Evolutionary conservation across 2,329 filamentous ascomycete species (phyloP).

Genomic region (Phialophora verrucosa): DNA sequence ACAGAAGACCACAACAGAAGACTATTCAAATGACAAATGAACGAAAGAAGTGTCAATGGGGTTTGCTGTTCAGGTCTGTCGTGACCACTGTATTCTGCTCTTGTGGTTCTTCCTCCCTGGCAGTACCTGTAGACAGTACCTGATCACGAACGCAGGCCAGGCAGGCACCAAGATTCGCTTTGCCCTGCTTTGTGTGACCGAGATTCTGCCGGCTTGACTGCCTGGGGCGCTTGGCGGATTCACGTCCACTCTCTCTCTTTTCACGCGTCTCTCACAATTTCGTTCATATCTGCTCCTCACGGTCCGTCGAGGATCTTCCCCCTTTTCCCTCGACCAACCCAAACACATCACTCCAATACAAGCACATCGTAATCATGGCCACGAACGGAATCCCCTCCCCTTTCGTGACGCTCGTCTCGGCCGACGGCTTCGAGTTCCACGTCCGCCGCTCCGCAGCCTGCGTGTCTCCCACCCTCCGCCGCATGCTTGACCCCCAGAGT

Average conservation of each 20-base stretch:
- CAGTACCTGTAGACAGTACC: too few species aligned
- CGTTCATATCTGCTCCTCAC: neutral
- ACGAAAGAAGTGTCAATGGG: neutral
- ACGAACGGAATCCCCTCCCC: slow-evolving; percentile 43
- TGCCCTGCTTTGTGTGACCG: neutral
- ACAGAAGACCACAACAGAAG: neutral
- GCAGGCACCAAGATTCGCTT: neutral
- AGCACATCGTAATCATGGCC: slow-evolving; percentile 13
- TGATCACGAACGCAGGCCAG: neutral
- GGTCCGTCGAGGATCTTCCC: neutral
- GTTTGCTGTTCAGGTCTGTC: neutral
- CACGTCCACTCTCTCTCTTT: neutral
- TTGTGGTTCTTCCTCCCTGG: too few species aligned
- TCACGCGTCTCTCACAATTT: neutral
- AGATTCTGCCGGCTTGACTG: neutral
- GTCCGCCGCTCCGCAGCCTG: slow-evolving; percentile 65
- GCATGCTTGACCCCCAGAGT: slow-evolving; percentile 69
- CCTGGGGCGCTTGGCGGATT: neutral
- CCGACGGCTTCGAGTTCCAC: slow-evolving; percentile 69
- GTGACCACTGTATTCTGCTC: neutral
- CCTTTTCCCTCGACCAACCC: neutral
- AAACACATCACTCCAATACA: neutral
- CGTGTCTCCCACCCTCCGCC: slow-evolving; percentile 65
- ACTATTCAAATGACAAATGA: neutral
- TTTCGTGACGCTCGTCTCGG: slow-evolving; percentile 68